phyloP scores from a whole-genome alignment of 108 stramenopile genomes.

The Seminavis robusta region DNA sequence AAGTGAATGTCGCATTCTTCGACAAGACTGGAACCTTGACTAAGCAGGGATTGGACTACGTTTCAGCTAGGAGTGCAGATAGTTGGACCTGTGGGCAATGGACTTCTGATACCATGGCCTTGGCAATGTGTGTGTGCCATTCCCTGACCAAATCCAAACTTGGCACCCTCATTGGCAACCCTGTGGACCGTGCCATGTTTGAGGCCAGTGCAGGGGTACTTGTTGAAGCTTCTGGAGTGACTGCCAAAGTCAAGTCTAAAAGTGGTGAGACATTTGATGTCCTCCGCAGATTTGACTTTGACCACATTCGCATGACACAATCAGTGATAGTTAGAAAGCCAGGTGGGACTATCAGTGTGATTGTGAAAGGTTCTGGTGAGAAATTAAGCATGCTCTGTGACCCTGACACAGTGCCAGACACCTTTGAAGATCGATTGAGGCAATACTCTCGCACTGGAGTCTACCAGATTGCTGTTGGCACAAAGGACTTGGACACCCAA shows the following conservation, averaged over 20 bases:
- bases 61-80: conserved; percentile 15
- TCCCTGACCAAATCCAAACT: conserved; percentile 20
- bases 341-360: conserved; percentile 9
- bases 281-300: conserved; percentile 52
- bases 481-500: conserved; percentile 10
- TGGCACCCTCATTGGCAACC: conserved; percentile 41
- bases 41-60: conserved; percentile 54
- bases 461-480: conserved; percentile 52
- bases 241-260: conserved; percentile 2
- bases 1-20: conserved; percentile 66
- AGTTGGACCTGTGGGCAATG: background rate
- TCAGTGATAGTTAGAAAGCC: conserved; percentile 39
- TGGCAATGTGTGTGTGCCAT: conserved; percentile 50
- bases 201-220: conserved; percentile 15
- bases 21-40: conserved; percentile 82
- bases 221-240: background rate
- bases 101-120: too few species aligned
- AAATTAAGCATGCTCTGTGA: conserved; percentile 38
- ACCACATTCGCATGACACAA: conserved; percentile 54
- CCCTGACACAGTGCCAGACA: conserved; percentile 29
- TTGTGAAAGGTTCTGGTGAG: conserved; percentile 47
- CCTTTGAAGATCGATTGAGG: conserved; percentile 31
- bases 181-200: conserved; percentile 47
- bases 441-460: conserved; percentile 36
- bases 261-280: conserved; percentile 21